Base-by-base conservation (phyloP, 208 protist genomes). In the Strigomonas culicis region DNA sequence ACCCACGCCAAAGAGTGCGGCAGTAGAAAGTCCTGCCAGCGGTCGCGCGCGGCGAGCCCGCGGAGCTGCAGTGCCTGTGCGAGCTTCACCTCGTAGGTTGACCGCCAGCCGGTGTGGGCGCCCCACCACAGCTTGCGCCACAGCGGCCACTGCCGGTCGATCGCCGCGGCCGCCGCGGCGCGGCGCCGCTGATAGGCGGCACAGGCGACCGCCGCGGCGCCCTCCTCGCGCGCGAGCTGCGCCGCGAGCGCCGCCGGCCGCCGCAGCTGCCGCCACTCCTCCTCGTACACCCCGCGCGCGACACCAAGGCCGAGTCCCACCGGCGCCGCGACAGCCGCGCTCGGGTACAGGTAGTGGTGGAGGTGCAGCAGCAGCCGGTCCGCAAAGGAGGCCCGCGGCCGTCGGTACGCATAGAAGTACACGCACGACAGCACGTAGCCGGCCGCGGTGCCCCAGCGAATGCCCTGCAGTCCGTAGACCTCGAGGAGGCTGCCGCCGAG, bases 271-370 rank as follows among this genome's bases (percentile, higher is more conserved):
- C 86, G 79, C 43, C 43, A 55, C 53, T 68, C 44, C 24, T 41
- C 50, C 7, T 4, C 41, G 0, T 71, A 32, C 36, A 41, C 36
- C 24, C 73, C 67, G 13, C 53, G 59, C 28, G 66, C 66, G 17
- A 50, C 60, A 0, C 70, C 70, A 28, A 58, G 17, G 4, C 85
- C 32, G 3, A 84, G 82, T 24, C 60, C 74, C 10, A 75, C 24
- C 24, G 75, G 50, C 0, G 84, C 88, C 0, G 84, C 17, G 11
- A 81, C 80, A 22, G 68, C 83, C 0, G 80, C 85, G 65, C 83
- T 92, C 28, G 88, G 85, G 61, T 80, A 92, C 59, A 94, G 84
- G 66, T 77, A 86, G 75, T 94, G 82, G 60, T 90, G 82, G 49
- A 94, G 68, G 57, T 76, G 81, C 2, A 68, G 50, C 0, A 90